Base-by-base conservation (phyloP, 306 rosid genomes). In the Medicago lupulina region DNA sequence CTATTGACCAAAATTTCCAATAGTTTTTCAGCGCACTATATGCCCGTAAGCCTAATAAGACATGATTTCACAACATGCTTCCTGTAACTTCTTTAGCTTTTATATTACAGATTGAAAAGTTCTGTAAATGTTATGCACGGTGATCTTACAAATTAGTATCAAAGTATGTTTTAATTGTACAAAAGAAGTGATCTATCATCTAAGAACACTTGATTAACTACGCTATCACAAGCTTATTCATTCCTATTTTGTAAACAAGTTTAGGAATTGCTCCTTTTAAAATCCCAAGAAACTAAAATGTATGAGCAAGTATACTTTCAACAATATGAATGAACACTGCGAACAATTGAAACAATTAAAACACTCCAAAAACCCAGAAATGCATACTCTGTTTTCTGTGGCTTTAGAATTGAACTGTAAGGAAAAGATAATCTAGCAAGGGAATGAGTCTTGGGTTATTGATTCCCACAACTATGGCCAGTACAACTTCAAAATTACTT, bases 101-200 rank as follows among this genome's bases (percentile, higher is more conserved):
- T 72, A 67, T 38, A 59, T 72, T 83, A 66, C 51, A 55, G 43
- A 46, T 31, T 72, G 75, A 67, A 65, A 40, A 46, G 44, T 67
- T 76, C 34, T 46, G 47, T 10, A 61, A 53, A 21, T 23, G 49
- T 63, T 12, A 65, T 79, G 38, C 66, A 54, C 13, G 7, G 28
- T 43, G 28, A 64, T 8, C 60, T 54, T 59, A 74, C 51, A 71
- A 18, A 79, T 63, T 53, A 51, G 50, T 36, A 79, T 3, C 50
- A 17, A 58, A 19, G 62, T 65, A 65, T 25, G 66, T 46, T 55
- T 66, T 36, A 79, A n/a, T 59, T 43, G 38, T 67, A 46, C 34
- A 13, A 65, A 57, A 70, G 38, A 34, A 19, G 13, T 54, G 70
- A 36, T 17, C 21, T 44, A 36, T 54, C 64, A 36, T 17, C 21